A percentile compares a stretch with the other conserved stretches of the same genome.
phyloP scores from a whole-genome alignment of 768 basidiomycete species.

The Rhizopogon vinicolor region DNA sequence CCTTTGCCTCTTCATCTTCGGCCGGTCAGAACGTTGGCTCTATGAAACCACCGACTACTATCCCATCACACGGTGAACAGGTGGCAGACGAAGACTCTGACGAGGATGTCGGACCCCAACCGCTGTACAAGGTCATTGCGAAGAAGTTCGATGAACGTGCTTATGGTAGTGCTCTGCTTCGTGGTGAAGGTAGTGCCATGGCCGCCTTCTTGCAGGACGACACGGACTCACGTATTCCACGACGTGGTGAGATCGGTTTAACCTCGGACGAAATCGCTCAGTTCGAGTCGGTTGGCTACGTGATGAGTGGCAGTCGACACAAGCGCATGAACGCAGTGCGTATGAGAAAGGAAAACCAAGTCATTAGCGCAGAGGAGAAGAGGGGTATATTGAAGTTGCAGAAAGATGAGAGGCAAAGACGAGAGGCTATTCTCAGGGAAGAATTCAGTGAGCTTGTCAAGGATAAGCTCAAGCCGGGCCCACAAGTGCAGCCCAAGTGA shows the following conservation, averaged over 20 bases:
- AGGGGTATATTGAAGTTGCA: conserved; percentile 92
- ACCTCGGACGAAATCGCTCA: conserved; percentile 81
- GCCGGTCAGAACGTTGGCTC: conserved; percentile 11
- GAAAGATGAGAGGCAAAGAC: conserved; percentile 87
- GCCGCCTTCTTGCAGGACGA: conserved; percentile 91
- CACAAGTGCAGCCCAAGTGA: conserved; percentile 21
- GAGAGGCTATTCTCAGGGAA: conserved; percentile 84
- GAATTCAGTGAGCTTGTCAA: conserved; percentile 84
- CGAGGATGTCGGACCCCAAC: conserved; percentile 77
- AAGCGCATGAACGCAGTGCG: conserved; percentile 98
- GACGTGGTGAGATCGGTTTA: conserved; percentile 97
- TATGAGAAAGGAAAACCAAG: conserved; percentile 99
- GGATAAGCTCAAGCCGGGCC: conserved; percentile 60
- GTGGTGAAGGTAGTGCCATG: conserved; percentile 97
- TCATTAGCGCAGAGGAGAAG: conserved; percentile 98
- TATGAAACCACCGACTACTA: conserved; percentile 19
- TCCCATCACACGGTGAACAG: conserved; percentile 11
- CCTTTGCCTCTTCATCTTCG: conserved; percentile 19
- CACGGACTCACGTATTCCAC: conserved; percentile 84
- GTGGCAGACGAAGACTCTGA: conserved; percentile 43
- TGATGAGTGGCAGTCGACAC: conserved; percentile 96
- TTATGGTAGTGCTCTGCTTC: conserved; percentile 85
- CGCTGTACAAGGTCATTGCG: conserved; percentile 40
- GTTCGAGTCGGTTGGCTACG: conserved; percentile 90
- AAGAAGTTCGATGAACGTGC: conserved; percentile 74